Base-by-base conservation (phyloP, 352 stramenopile genomes). In the Phytophthora tubulina region DNA sequence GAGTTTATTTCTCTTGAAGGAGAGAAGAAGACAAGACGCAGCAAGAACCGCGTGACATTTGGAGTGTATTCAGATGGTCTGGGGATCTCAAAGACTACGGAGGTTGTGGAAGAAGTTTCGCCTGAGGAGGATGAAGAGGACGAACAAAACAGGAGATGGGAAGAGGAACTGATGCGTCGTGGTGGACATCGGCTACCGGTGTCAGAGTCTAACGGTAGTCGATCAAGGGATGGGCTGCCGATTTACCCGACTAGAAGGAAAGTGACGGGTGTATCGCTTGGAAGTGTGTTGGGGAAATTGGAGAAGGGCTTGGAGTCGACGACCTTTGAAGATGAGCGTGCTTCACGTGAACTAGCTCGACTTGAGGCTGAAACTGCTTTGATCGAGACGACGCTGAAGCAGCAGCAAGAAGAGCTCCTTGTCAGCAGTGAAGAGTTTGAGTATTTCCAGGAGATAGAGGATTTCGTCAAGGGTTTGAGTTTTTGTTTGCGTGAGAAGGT, bases 161-260 rank as follows among this genome's bases (percentile, higher is more conserved):
- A 95, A 48, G 85, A 92, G 70, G 85, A 95, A 45, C 70, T 95
- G 8, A 92, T 95, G 83, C 84, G 87, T 15, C 76, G 87, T 44
- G 87, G 85, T 10, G 87, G 87, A 2, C 84, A 85, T 61, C 72
- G 81, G 15, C 38, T 74, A 0, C 33, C 42, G 0, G 32, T 54
- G 13, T 58, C 60, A 10, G 48, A 58, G 38, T 50, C 56, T 6
- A 70, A 61, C n/a, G 27, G 50, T 11, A 51, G 44, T 59, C 52
- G 54, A 3, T 74, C 63, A 36, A 48, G 63, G 3, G 53, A 71
- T 39, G 72, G 63, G 6, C 30, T 67, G 30, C 45, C 54, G 10
- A 67, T 53, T 1, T 94, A 94, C 54, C 86, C 86, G 21, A 93
- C 82, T 2, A 73, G 72, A 3, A 84, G 72, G 32, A 82, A 79